These are phyloP conservation scores for Podila verticillata DNA, from an alignment of 192 early-diverging fungal species.

Conservation along the genomic window DNA sequence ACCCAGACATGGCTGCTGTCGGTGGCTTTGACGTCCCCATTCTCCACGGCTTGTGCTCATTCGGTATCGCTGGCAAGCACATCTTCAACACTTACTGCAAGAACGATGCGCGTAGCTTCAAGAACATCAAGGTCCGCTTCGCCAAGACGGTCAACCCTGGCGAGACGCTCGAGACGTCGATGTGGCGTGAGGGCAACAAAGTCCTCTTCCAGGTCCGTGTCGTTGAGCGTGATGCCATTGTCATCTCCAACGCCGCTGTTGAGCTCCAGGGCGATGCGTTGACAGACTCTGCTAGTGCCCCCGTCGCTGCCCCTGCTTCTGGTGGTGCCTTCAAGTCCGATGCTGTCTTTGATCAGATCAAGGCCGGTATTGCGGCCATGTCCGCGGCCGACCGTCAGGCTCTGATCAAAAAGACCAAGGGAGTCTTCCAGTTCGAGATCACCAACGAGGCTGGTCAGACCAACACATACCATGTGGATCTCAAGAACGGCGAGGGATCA, in stretches of 20 bases:
- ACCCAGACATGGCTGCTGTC: slow-evolving; percentile 91
- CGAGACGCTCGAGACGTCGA: slow-evolving; percentile 96
- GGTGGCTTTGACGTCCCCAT: slow-evolving; percentile 98
- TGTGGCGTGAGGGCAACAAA: slow-evolving; percentile 92
- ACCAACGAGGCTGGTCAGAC: slow-evolving; percentile 66
- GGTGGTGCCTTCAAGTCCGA: slow-evolving; percentile 64
- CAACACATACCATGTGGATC: slow-evolving; percentile 80
- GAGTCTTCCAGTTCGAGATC: slow-evolving; percentile 34
- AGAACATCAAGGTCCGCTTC: slow-evolving; percentile 93
- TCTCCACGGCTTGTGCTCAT: slow-evolving; percentile 94
- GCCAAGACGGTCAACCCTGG: slow-evolving; percentile 92
- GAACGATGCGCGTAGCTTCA: slow-evolving; percentile 72
- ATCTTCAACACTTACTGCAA: slow-evolving; percentile 82
- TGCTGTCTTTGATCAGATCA: slow-evolving; percentile 72
- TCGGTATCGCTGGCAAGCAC: slow-evolving; percentile 93
- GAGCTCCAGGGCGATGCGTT: slow-evolving; percentile 68
- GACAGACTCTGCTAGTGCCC: not conserved
- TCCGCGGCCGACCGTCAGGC: slow-evolving; percentile 66
- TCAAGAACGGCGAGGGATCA: slow-evolving; percentile 75
- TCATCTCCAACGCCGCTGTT: slow-evolving; percentile 72
- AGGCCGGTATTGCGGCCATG: slow-evolving; percentile 54
- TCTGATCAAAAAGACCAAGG: slow-evolving; percentile 69
- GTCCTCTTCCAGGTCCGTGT: slow-evolving; percentile 95
- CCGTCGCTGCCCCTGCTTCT: not conserved
- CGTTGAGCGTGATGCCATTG: slow-evolving; percentile 92